phyloP scores from a whole-genome alignment of 805 yeast genomes.

The Saccharomycopsis sp. region DNA sequence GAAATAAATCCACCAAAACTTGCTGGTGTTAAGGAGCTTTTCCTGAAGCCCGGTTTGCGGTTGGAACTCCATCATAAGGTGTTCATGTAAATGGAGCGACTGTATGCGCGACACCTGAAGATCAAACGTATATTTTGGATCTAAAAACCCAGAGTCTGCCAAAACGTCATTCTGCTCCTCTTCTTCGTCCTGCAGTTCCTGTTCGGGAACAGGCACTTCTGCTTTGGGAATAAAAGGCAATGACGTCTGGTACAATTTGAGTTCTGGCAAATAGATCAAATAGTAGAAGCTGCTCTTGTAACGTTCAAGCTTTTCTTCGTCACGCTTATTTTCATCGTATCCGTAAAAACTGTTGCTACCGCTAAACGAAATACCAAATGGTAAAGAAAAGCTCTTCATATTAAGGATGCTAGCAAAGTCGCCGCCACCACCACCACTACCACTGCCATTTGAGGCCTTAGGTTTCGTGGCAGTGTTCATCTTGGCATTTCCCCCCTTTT shows the following conservation, averaged over 20 bases:
- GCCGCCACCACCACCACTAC: background rate
- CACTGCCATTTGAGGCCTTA: background rate
- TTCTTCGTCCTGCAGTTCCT: background rate
- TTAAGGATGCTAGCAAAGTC: slow-evolving; percentile 1
- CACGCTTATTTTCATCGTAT: background rate
- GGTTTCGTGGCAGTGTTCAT: background rate
- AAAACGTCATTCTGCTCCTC: background rate
- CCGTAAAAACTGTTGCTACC: background rate
- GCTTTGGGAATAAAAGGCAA: slow-evolving; percentile 16
- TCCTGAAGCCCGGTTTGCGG: slow-evolving; percentile 2
- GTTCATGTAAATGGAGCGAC: slow-evolving; percentile 15
- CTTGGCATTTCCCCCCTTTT: background rate
- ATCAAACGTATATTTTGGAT: slow-evolving; percentile 19
- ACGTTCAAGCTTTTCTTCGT: slow-evolving; percentile 9
- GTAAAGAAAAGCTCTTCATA: slow-evolving; percentile 9
- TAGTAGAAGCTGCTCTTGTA: slow-evolving; percentile 17
- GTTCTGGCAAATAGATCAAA: slow-evolving; percentile 15
- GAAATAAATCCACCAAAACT: slow-evolving; percentile 21
- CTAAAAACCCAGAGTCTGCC: slow-evolving; percentile 18
- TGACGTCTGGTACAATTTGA: slow-evolving; percentile 18
- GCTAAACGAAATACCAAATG: slow-evolving; percentile 17
- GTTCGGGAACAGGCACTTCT: background rate
- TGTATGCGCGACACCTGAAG: slow-evolving; percentile 16
- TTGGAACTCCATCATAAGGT: slow-evolving; percentile 9
- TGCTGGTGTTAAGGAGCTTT: slow-evolving; percentile 19